These are phyloP conservation scores for Triticum monococcum DNA, from an alignment of 176 grass and related monocot species.

Conservation along the genomic window DNA sequence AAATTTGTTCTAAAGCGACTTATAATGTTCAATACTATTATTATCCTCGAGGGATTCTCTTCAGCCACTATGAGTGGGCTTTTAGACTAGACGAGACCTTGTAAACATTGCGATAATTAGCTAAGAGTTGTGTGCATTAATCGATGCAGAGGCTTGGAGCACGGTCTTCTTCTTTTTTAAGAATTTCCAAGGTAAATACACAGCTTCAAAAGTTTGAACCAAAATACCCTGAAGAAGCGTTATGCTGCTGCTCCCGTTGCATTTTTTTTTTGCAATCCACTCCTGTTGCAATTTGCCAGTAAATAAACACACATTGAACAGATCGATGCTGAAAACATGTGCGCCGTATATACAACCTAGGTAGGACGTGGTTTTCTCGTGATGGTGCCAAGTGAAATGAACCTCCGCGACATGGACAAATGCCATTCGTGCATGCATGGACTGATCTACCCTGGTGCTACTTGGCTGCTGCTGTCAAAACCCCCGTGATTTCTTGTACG, in stretches of 20 bases:
- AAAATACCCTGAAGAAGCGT: too few species aligned
- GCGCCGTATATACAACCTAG: not conserved
- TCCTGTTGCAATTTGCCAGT: not conserved
- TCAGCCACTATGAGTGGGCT: too few species aligned
- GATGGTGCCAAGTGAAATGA: conserved; percentile 26
- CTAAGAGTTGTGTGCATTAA: too few species aligned
- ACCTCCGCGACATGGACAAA: not conserved
- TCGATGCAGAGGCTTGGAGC: too few species aligned
- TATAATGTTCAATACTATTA: too few species aligned
- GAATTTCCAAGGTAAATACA: too few species aligned
- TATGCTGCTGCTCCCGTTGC: not conserved
- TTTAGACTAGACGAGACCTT: too few species aligned
- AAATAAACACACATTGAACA: not conserved
- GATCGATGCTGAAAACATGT: not conserved
- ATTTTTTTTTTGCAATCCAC: not conserved
- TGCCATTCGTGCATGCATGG: not conserved
- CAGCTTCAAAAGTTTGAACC: too few species aligned
- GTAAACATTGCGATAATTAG: too few species aligned
- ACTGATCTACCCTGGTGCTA: not conserved
- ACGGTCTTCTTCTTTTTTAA: too few species aligned
- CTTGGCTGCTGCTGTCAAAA: not conserved
- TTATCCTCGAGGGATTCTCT: too few species aligned
- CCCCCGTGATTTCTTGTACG: conserved; percentile 18
- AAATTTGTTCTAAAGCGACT: too few species aligned
- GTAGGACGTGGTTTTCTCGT: not conserved